These are phyloP conservation scores for Schizosaccharomyces japonicus DNA, from an alignment of 805 yeast species.

Conservation along the genomic window DNA sequence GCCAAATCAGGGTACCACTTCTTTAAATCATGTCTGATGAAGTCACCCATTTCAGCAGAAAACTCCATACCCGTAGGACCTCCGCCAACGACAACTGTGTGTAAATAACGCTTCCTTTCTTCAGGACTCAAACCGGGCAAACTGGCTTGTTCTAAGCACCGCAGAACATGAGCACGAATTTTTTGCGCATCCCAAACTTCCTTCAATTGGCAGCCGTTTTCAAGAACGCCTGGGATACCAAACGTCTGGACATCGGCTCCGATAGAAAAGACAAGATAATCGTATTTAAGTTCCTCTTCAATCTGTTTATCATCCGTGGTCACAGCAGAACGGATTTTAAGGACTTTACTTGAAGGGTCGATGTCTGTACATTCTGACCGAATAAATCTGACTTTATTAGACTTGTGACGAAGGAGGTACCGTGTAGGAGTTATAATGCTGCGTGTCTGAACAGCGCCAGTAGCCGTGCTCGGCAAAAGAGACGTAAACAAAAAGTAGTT, in stretches of 20 bases:
- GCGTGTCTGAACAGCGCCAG: constrained; percentile 48
- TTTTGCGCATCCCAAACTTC: constrained; percentile 41
- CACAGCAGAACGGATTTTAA: constrained; percentile 26
- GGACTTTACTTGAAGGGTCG: constrained; percentile 21
- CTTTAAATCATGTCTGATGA: constrained; percentile 68
- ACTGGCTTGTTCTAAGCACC: constrained; percentile 30
- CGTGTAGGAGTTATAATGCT: constrained; percentile 28
- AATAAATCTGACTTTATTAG: constrained; percentile 32
- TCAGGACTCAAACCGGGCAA: constrained; percentile 34
- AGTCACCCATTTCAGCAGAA: constrained; percentile 89
- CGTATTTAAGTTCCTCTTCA: constrained; percentile 28
- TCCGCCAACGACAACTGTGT: constrained; percentile 87
- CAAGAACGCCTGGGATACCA: constrained; percentile 39
- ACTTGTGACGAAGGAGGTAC: constrained; percentile 38
- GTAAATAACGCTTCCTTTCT: constrained; percentile 64
- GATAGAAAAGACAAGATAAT: constrained; percentile 41
- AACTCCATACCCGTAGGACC: constrained; percentile 98
- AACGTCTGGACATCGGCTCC: constrained; percentile 48
- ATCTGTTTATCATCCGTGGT: background rate
- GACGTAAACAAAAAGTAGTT: constrained; percentile 87
- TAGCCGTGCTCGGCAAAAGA: constrained; percentile 80
- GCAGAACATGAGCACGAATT: constrained; percentile 31
- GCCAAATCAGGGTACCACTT: constrained; percentile 78
- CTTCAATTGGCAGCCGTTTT: constrained; percentile 35
- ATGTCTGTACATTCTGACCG: constrained; percentile 35